Conservation (phyloP, 345 rosid genomes). For the Crucihimalaya himalaica region DNA sequence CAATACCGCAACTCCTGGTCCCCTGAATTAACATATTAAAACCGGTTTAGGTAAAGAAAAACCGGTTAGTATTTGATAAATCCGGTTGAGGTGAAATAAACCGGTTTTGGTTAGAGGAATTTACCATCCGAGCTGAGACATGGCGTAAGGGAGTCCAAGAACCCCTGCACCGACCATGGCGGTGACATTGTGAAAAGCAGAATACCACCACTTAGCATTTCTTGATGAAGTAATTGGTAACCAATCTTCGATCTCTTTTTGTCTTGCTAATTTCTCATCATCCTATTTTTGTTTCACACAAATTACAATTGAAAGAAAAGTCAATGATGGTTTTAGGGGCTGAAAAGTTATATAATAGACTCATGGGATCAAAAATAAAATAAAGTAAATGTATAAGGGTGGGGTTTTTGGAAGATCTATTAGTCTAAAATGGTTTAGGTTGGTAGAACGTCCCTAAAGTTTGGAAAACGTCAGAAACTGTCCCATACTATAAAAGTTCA, state of each 20-base stretch:
- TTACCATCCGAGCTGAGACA: slow-evolving; percentile 79
- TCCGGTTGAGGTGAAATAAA: not conserved
- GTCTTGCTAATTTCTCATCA: slow-evolving; percentile 38
- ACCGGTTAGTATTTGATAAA: not conserved
- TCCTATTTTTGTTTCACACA: slow-evolving; percentile 25
- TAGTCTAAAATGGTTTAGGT: slow-evolving; percentile 18
- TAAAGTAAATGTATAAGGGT: not conserved
- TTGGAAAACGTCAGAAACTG: slow-evolving; percentile 3
- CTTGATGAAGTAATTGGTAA: slow-evolving; percentile 73
- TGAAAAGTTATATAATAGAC: not conserved
- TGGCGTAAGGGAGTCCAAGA: slow-evolving; percentile 79
- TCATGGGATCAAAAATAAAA: not conserved
- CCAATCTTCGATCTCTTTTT: slow-evolving; percentile 67
- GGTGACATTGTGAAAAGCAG: slow-evolving; percentile 87
- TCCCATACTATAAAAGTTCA: not conserved
- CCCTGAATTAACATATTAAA: slow-evolving; percentile 20
- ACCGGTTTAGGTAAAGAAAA: slow-evolving; percentile 25
- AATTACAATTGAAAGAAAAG: not conserved
- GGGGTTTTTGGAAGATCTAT: not conserved
- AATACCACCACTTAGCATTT: slow-evolving; percentile 82
- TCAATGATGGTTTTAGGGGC: too few relatives aligned
- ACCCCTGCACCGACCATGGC: slow-evolving; percentile 91
- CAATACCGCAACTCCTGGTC: slow-evolving; percentile 34
- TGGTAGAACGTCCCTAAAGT: slow-evolving; percentile 16
- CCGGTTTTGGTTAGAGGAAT: not conserved